A percentile compares a stretch with the other conserved stretches of the same genome.
Evolutionary conservation across 2,329 filamentous ascomycete genomes (phyloP).

Genomic region (Arthrobotrys musiformis): DNA sequence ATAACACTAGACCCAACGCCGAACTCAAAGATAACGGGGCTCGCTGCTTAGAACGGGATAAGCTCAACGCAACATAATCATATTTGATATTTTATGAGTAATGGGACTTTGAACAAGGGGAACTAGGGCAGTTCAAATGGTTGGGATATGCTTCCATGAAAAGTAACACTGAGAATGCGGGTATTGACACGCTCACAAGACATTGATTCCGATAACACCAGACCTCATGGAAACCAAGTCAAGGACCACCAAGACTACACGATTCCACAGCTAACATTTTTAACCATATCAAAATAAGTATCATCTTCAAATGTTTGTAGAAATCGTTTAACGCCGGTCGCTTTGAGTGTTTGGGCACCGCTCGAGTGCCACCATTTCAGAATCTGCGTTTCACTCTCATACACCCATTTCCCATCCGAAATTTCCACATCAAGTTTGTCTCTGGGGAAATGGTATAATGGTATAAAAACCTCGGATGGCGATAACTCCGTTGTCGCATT

Average conservation of each 20-base stretch:
- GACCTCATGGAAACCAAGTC: not conserved
- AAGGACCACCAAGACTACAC: constrained; percentile 68
- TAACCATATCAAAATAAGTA: constrained; percentile 75
- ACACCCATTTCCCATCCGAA: constrained; percentile 88
- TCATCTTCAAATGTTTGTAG: constrained; percentile 75
- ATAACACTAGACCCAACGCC: too few relatives aligned
- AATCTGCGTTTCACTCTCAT: constrained; percentile 81
- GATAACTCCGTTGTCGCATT: constrained; percentile 71
- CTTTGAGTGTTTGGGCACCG: constrained; percentile 81
- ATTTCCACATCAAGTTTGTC: constrained; percentile 77
- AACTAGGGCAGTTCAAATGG: too few relatives aligned
- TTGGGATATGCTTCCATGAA: too few relatives aligned
- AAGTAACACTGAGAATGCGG: not conserved
- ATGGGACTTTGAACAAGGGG: too few relatives aligned
- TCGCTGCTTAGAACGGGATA: too few relatives aligned
- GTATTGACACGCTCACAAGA: not conserved
- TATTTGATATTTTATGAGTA: too few relatives aligned
- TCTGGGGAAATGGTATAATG: constrained; percentile 90
- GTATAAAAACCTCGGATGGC: constrained; percentile 85
- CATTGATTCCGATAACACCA: not conserved
- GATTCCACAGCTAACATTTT: constrained; percentile 64
- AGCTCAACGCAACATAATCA: too few relatives aligned
- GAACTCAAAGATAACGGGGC: not conserved
- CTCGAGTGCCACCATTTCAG: constrained; percentile 93
- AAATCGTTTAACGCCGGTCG: constrained; percentile 74